phyloP scores from a whole-genome alignment of 768 basidiomycete genomes.

The Lactarius vividus region DNA sequence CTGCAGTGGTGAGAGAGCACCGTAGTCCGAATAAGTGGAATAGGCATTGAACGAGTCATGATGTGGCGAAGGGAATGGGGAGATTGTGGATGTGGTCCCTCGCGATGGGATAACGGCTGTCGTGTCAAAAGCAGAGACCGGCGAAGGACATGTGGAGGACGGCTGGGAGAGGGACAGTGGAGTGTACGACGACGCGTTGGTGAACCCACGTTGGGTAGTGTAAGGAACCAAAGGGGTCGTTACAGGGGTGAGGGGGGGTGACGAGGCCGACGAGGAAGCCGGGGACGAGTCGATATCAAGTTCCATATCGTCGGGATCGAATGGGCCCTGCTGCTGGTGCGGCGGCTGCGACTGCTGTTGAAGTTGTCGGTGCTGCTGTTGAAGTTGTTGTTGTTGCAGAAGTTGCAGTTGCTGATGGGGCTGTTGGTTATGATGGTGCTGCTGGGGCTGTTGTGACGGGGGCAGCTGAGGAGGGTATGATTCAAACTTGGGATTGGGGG shows the following conservation, averaged over 20 bases:
- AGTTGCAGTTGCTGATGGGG: conserved; percentile 29
- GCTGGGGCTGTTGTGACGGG: conserved; percentile 19
- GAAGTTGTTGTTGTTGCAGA: conserved; percentile 30
- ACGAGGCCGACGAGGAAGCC: conserved; percentile 37
- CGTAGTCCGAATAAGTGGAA: conserved; percentile 65
- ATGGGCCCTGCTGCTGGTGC: conserved; percentile 40
- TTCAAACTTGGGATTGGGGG: conserved; percentile 19
- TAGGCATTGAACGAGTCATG: conserved; percentile 66
- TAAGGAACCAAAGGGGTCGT: conserved; percentile 42
- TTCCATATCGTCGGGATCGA: conserved; percentile 83
- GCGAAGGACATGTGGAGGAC: conserved; percentile 32
- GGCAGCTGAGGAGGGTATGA: conserved; percentile 12
- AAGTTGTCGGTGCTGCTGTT: conserved; percentile 26
- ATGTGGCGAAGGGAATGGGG: conserved; percentile 34
- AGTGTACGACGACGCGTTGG: conserved; percentile 28
- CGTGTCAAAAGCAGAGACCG: conserved; percentile 51
- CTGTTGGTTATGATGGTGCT: conserved; percentile 30
- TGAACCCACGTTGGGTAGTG: conserved; percentile 24
- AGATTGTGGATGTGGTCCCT: conserved; percentile 39
- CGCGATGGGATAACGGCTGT: conserved; percentile 53
- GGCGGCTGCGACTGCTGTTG: conserved; percentile 33
- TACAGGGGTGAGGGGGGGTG: conserved; percentile 46
- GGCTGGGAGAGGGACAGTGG: conserved; percentile 35
- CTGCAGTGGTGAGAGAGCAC: conserved; percentile 50
- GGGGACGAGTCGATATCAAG: conserved; percentile 55